Conservation (phyloP, 805 yeast genomes). For the Zygosaccharomyces gambellarensis region DNA sequence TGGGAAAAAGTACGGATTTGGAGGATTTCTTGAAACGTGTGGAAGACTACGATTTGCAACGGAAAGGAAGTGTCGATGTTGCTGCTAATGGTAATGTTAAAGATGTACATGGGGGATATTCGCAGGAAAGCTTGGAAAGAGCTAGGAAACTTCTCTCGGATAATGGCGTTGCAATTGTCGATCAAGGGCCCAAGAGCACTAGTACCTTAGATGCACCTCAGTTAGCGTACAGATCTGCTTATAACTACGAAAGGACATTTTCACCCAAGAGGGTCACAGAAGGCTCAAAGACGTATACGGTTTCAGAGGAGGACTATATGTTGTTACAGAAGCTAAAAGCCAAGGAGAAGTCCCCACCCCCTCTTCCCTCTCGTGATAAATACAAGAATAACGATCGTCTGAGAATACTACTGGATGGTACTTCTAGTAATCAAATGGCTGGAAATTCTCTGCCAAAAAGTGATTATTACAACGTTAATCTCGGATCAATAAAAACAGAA, state of each 20-base stretch:
- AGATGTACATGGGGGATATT: constrained; percentile 5
- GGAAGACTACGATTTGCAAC: constrained; percentile 22
- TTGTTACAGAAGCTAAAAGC: constrained; percentile 23
- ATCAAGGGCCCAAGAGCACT: not conserved
- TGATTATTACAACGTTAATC: not conserved
- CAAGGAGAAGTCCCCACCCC: constrained; percentile 1
- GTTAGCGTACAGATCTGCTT: constrained; percentile 29
- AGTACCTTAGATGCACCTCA: constrained; percentile 6
- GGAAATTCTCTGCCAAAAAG: constrained; percentile 5
- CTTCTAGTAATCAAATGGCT: constrained; percentile 1
- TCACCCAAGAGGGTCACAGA: constrained; percentile 20
- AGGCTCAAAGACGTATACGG: constrained; percentile 12
- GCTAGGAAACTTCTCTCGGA: constrained; percentile 18
- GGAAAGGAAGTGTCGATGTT: not conserved
- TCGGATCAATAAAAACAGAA: not conserved
- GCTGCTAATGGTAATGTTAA: not conserved
- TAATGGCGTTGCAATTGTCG: not conserved
- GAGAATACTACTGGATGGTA: not conserved
- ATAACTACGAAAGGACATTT: constrained; percentile 30
- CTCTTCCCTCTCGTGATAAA: constrained; percentile 26
- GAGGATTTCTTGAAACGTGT: constrained; percentile 27
- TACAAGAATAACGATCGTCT: constrained; percentile 13
- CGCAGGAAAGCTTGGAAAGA: constrained; percentile 15
- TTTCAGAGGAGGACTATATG: constrained; percentile 30
- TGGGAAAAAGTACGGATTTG: constrained; percentile 2